A percentile compares a stretch with the other conserved stretches of the same genome.
phyloP scores from a whole-genome alignment of 2,329 filamentous ascomycete genomes.

The Paraphoma chrysanthemicola region DNA sequence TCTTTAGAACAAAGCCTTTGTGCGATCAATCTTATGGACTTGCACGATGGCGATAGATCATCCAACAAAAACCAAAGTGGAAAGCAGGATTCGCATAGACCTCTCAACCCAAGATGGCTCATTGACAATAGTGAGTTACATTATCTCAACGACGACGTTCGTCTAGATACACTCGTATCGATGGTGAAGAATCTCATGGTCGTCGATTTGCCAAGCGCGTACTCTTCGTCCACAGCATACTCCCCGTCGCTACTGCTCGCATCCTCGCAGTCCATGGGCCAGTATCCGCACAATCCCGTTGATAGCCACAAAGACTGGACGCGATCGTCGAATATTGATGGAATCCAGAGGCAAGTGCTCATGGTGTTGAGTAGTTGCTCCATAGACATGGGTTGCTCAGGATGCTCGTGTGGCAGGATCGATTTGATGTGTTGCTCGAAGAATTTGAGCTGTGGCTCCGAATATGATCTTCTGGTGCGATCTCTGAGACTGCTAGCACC shows the following conservation, averaged over 20 bases:
- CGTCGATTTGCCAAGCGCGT: slow-evolving; percentile 24
- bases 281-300: slow-evolving; percentile 24
- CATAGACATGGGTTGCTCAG: slow-evolving; percentile 9
- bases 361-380: slow-evolving; percentile 23
- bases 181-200: slow-evolving; percentile 21
- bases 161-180: background rate
- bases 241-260: slow-evolving; percentile 17
- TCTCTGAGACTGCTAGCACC: slow-evolving; percentile 22
- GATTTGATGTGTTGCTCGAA: slow-evolving; percentile 25
- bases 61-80: no score
- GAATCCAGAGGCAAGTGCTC: slow-evolving; percentile 29
- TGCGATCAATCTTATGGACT: no score
- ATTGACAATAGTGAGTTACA: no score
- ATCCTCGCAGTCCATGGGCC: slow-evolving; percentile 10
- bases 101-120: no score
- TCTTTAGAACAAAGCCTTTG: no score
- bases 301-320: slow-evolving; percentile 21
- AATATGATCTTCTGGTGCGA: background rate
- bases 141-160: background rate
- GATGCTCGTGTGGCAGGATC: slow-evolving; percentile 12
- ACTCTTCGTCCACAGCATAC: slow-evolving; percentile 11
- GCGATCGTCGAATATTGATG: slow-evolving; percentile 25
- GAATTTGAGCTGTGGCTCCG: slow-evolving; percentile 13
- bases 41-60: no score
- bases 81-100: no score